Conservation (phyloP, 1,139 yeast genomes). For the Yamadazyma atlantica region DNA sequence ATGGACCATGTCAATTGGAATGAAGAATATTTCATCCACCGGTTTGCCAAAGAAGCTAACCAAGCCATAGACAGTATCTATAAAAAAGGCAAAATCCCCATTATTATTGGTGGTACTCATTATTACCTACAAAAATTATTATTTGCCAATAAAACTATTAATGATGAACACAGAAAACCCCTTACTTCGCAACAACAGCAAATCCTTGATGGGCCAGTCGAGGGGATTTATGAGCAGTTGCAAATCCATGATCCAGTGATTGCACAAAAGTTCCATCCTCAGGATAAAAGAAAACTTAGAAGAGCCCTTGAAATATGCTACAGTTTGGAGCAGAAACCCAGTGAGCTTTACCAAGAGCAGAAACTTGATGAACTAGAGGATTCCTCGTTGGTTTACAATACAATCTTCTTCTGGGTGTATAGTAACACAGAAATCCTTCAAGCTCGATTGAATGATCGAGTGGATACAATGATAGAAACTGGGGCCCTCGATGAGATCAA, state of each 20-base stretch:
- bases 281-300: constrained; percentile 74
- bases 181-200: constrained; percentile 41
- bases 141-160: constrained; percentile 65
- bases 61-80: constrained; percentile 63
- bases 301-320: constrained; percentile 81
- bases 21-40: constrained; percentile 80
- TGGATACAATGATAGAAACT: constrained; percentile 71
- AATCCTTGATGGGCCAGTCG: constrained; percentile 60
- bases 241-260: constrained; percentile 64
- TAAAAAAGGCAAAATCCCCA: constrained; percentile 71
- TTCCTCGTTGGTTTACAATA: constrained; percentile 57
- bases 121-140: constrained; percentile 80
- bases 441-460: constrained; percentile 69
- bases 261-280: constrained; percentile 86
- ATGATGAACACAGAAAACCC: constrained; percentile 21
- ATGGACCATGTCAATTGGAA: constrained; percentile 82
- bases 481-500: constrained; percentile 74
- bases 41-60: constrained; percentile 73
- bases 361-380: constrained; percentile 41
- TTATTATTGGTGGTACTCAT: constrained; percentile 94
- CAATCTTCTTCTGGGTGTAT: constrained; percentile 82
- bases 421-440: constrained; percentile 63
- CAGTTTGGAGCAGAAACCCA: constrained; percentile 65
- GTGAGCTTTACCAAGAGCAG: constrained; percentile 69
- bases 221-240: constrained; percentile 48